Evolutionary conservation across 306 rosid genomes (phyloP), one percentile per base, ranked within the genome.

Genomic region (Chamaecrista fasciculata): DNA sequence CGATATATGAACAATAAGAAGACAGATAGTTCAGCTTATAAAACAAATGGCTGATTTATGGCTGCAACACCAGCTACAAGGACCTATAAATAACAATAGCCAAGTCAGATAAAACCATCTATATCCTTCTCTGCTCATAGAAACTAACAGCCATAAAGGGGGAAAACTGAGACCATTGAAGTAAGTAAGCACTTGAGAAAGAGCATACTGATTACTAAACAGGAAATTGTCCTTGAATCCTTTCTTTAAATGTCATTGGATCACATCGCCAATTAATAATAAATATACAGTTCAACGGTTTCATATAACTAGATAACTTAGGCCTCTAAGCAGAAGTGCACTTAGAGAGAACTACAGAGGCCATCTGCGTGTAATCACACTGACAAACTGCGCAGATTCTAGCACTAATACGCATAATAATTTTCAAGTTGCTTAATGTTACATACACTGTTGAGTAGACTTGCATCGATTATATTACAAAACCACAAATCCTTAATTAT

Each of bases 61-160:
- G 33, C 48, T 58, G 28, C 34, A 47, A 58, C 33, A 72, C 83
- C 83, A 74, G 77, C 76, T 34, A 26, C 69, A 75, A 18, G 55
- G 16, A 46, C 59, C 59, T 10, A 34, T 18, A 76, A 28, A 72
- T 2, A 65, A 76, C 37, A 47, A 61, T 46, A 2, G n/a, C 62
- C 59, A 70, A 49, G 19, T 33, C 16, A 21, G 16, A 24, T 5
- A 59, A 23, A 69, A 50, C 24, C 31, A 15, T 25, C 29, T 72
- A n/a, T 12, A 7, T 51, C 43, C 43, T 10, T 48, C 43, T 20
- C 50, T 61, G 49, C 39, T 31, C 11, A 33, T 29, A 33, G 37
- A 37, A 36, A 21, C 71, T 62, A 19, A 40, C 34, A 42, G 1
- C 19, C 18, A 14, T 3, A 2, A 43, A 0, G 19, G 19, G 14